Base-by-base conservation (phyloP, 2,329 filamentous ascomycete species). In the Penicillium occitanis region DNA sequence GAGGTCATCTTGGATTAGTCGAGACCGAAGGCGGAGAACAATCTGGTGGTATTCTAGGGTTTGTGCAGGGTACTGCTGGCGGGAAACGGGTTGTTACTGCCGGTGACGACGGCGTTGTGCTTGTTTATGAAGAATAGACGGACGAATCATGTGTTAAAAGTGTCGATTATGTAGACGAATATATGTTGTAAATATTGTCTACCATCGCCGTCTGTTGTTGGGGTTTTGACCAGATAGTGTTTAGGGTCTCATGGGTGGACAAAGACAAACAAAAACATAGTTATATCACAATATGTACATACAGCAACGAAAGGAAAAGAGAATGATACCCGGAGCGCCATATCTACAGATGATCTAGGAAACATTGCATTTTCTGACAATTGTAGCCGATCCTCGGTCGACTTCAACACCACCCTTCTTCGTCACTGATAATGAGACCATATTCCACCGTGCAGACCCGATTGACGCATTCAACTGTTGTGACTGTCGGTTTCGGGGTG, bases 11-110 rank as follows among this genome's bases (percentile, higher is more conserved):
- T 67, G 76, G 74, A 22, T 68, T 78, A 25, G 71, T 72, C 2
- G 79, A 80, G 67, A 79, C 76, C 44, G 74, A 76, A 78, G 91
- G 71, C 89, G 93, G 35, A 88, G 91, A 74, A 91, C 92, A 80
- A 90, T 92, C 25, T 8, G 94, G 93, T 40, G 94, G 94, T 63
- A 90, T 98, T 8, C 80, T 98, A 71, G 93, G 90, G 0, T 99
- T 98, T 75, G 93, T 96, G 62, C 93, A 97, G 78, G 84, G 83
- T 1, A 88, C 89, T 6, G 48, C 22, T 22, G 85, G 89, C 75
- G 92, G 92, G 0, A 87, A 88, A 77, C 85, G 88, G 70, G 83
- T 98, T 59, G 86, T 97, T 4, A 98, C 95, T 5, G 95, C 93
- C 1, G 95, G 95, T 28, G 95, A 99, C 80, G 95, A 99, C 72